Evolutionary conservation across 2,329 filamentous ascomycete genomes (phyloP), one percentile per base, ranked within the genome.

Genomic region (Rutstroemia sp.): DNA sequence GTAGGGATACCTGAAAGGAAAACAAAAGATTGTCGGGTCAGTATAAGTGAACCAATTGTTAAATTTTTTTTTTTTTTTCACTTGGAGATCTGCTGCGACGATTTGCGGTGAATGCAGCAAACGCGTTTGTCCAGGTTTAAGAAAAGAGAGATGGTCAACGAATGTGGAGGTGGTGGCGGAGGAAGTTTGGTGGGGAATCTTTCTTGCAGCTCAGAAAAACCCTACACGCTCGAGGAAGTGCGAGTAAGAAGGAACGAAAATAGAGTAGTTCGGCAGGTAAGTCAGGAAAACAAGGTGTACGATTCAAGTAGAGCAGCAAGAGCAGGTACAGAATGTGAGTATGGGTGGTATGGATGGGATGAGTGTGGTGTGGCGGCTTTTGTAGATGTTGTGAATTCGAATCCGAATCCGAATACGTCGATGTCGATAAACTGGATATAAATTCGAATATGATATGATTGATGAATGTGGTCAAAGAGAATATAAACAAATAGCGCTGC

Each of bases 101-200:
- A 51, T 55, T 49, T 55, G 52, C 45, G 53, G 47, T 56, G 47
- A 51, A 38, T 18, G 23, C 53, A 42, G 27, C 41, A 44, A 27
- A 42, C 12, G 47, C 47, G 19, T 47, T 44, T 38, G 27, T 56
- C 47, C 16, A 51, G 19, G 18, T 19, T 12, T 44, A 21, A 12
- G 23, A 18, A 44, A 41, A 30, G 50, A 50, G 27, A 50, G 39
- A 51, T 45, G 30, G 10, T 51, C 47, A 42, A 55, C 45, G 37
- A 49, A 44, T 50, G 34, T 51, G 49, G 30, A 51, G 37, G 34
- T 51, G 53, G 52, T 55, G 53, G 53, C 53, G 53, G 47, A 55
- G 53, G 50, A 16, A 30, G 47, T 34, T 34, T 51, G 38, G 46
- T 56, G 53, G 47, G 45, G 52, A 54, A 49, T 49, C 52, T n/a